Conservation (phyloP, 768 basidiomycete species). For the Kwoniella dendrophila region DNA sequence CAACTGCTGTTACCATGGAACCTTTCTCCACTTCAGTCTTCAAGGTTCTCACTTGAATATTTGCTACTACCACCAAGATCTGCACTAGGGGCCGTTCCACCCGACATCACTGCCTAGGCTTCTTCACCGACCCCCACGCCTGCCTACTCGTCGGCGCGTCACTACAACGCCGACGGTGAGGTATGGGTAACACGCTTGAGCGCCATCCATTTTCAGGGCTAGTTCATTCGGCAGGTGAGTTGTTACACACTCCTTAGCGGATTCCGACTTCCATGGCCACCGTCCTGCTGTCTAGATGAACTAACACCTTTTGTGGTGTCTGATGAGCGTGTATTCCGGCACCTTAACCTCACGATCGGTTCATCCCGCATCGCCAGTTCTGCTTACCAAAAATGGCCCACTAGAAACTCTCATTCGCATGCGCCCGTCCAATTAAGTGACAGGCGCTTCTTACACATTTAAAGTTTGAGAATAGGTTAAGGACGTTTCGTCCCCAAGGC, state of each 20-base stretch:
- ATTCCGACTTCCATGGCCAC: conserved; percentile 84
- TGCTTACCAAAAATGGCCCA: conserved; percentile 63
- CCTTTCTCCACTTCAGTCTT: conserved; percentile 87
- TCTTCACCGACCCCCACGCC: conserved; percentile 74
- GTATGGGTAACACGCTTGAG: conserved; percentile 84
- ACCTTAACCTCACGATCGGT: conserved; percentile 71
- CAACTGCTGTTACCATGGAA: conserved; percentile 85
- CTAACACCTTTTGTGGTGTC: conserved; percentile 84
- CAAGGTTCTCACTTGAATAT: conserved; percentile 84
- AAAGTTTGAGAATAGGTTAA: conserved; percentile 80
- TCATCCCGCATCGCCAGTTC: conserved; percentile 62
- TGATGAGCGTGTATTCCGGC: conserved; percentile 73
- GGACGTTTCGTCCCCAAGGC: conserved; percentile 85
- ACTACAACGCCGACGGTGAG: conserved; percentile 69
- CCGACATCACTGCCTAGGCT: conserved; percentile 74
- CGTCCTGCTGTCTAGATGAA: conserved; percentile 86
- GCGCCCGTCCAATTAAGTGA: conserved; percentile 58
- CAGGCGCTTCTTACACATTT: conserved; percentile 66
- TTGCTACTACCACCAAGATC: conserved; percentile 88
- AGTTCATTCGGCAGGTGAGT: conserved; percentile 89
- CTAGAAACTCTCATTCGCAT: conserved; percentile 69
- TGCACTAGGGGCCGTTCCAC: conserved; percentile 78
- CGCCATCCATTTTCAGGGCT: conserved; percentile 90
- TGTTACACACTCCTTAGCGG: conserved; percentile 86
- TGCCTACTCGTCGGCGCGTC: conserved; percentile 65